Base-by-base conservation (phyloP, 805 yeast species). In the Candida patagonica region DNA sequence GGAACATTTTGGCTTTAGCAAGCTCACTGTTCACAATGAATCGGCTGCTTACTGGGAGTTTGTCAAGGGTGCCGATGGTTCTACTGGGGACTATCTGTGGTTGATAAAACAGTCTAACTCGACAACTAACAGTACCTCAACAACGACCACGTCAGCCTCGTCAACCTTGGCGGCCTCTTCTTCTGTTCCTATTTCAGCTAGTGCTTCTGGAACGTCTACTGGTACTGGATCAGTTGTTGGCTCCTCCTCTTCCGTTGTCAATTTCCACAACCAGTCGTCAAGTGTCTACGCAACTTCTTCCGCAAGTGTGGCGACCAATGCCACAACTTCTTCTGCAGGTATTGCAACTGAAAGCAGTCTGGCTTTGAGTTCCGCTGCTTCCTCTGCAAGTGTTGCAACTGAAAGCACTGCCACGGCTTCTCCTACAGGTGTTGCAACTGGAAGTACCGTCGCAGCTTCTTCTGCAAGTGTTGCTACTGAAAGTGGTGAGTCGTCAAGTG, bases 41-140 rank as follows among this genome's bases (percentile, higher is more conserved):
- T 51, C 56, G 5, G 44, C 53, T 5, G 47, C 54, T 2, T 54
- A 51, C 13, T 48, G 52, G 54, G 51, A 52, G 41, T 51, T 52
- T 33, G 44, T 52, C 25, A 50, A 46, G 34, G 56, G 56, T 12
- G 42, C 42, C 10, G 56, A 45, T 26, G 56, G 56, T 9, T 9
- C 38, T 8, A 23, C 12, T 22, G 44, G 46, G 20, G 46, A 43
- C 25, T 17, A 41, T 30, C 29, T 43, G 2, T 43, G 44, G 44
- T 21, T 43, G n/a, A 10, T 37, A 10, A 41, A 41, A 37, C 16
- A 26, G 17, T n/a, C 22, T 23, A 26, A 17, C 27, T 12, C 20
- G 10, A 23, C 36, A 24, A 19, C 23, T 22, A 27, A 5, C 31
- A 6, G 36, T 20, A 27, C 35, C 12, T 37, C 43, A 6, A 24